Conservation (phyloP, 2,329 filamentous ascomycete species). For the Diaporthe aspalathi region DNA sequence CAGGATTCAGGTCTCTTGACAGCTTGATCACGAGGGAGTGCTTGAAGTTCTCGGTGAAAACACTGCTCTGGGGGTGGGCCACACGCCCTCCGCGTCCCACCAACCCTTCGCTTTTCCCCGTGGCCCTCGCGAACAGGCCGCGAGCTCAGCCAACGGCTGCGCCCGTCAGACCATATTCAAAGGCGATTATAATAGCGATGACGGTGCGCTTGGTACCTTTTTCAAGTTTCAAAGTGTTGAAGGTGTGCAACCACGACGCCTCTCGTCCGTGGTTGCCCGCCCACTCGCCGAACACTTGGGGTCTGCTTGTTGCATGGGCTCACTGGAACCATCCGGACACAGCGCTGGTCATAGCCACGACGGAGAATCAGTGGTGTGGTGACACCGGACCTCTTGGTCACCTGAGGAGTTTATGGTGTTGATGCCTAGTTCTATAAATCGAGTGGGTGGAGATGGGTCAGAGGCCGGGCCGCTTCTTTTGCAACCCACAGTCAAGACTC, state of each 20-base stretch:
- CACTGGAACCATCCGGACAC: neutral
- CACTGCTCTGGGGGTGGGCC: neutral
- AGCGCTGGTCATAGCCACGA: neutral
- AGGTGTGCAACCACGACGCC: neutral
- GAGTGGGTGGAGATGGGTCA: neutral
- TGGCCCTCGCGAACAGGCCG: neutral
- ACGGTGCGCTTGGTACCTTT: neutral
- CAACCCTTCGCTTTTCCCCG: neutral
- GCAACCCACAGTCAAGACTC: neutral
- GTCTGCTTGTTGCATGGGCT: neutral
- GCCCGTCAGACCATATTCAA: neutral
- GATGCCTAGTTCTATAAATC: neutral
- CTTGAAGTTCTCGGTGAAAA: no score
- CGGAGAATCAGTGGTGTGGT: neutral
- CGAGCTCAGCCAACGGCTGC: slow-evolving; percentile 2
- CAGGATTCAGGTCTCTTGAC: neutral
- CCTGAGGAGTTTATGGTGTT: neutral
- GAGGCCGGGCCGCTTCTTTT: neutral
- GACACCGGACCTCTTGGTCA: neutral
- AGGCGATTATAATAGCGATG: neutral
- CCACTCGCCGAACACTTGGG: no score
- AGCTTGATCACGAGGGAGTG: neutral
- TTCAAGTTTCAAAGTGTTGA: neutral
- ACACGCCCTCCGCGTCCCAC: neutral
- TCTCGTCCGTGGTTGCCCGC: neutral